These are phyloP conservation scores for Aspergillus cristatus DNA, from an alignment of 495 filamentous ascomycete genomes.

Conservation along the genomic window DNA sequence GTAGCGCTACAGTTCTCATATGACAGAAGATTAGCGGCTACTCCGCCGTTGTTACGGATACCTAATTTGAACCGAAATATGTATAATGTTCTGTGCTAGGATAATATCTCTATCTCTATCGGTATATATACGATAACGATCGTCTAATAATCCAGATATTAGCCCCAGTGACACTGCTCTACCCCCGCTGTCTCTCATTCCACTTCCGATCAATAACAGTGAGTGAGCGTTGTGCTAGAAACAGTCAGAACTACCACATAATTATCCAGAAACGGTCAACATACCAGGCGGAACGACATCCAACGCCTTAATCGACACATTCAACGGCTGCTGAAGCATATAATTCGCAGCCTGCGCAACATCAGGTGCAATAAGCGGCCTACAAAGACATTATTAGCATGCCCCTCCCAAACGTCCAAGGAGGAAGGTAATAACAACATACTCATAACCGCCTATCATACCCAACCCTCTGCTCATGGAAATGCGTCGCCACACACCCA, in stretches of 20 bases:
- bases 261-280: not conserved
- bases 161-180: no score
- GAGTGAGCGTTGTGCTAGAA: not conserved
- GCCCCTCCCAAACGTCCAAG: slow-evolving; percentile 20
- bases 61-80: no score
- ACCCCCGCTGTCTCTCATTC: slow-evolving; percentile 7
- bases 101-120: no score
- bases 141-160: no score
- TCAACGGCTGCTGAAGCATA: slow-evolving; percentile 19
- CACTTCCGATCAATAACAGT: not conserved
- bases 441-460: slow-evolving; percentile 21
- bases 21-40: no score
- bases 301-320: slow-evolving; percentile 26
- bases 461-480: slow-evolving; percentile 26
- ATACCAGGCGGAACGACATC: slow-evolving; percentile 27
- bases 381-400: not conserved
- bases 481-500: slow-evolving; percentile 28
- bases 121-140: no score
- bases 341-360: slow-evolving; percentile 21
- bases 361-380: slow-evolving; percentile 21
- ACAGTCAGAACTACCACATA: not conserved
- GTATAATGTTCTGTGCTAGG: no score
- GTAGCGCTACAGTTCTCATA: no score
- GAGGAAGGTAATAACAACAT: slow-evolving; percentile 14
- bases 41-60: no score